Percentiles rank a stretch among this genome's conserved stretches.
Conservation (phyloP, 768 basidiomycete species). For the Boletus barrowsii region DNA sequence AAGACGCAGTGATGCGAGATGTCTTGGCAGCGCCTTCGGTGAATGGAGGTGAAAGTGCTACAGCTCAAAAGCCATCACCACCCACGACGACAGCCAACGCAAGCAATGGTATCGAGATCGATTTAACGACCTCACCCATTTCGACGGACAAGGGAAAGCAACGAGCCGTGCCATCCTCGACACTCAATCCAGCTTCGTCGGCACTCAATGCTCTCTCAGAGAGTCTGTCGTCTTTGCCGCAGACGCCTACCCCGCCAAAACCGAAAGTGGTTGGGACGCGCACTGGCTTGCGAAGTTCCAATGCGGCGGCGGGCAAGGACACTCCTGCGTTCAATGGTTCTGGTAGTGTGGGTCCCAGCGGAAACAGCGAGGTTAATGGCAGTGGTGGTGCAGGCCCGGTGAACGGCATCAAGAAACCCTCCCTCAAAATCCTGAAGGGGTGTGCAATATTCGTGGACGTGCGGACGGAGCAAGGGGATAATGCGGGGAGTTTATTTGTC, state of each 20-base stretch:
- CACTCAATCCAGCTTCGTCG: conserved; percentile 29
- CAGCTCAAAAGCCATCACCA: conserved; percentile 16
- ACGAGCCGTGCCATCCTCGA: conserved; percentile 12
- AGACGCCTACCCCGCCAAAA: conserved; percentile 34
- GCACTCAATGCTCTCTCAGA: conserved; percentile 61
- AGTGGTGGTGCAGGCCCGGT: too few species aligned
- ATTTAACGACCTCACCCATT: conserved; percentile 14
- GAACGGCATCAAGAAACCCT: conserved; percentile 28
- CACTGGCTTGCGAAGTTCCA: conserved; percentile 45
- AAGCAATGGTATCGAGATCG: conserved; percentile 4
- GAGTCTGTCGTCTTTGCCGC: conserved; percentile 51
- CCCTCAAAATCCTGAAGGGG: conserved; percentile 58
- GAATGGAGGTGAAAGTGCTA: not conserved
- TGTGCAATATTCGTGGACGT: conserved; percentile 88
- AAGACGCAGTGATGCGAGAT: conserved; percentile 5
- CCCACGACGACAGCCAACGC: not conserved
- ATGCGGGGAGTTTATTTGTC: conserved; percentile 76
- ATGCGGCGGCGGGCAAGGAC: conserved; percentile 22
- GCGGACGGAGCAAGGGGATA: conserved; percentile 66
- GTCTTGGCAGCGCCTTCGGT: conserved; percentile 8
- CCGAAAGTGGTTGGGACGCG: conserved; percentile 47
- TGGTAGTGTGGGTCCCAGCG: conserved; percentile 29
- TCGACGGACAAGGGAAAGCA: conserved; percentile 20
- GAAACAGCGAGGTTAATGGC: conserved; percentile 17
- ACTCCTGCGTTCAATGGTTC: conserved; percentile 11